A percentile compares a stretch with the other conserved stretches of the same genome.
Evolutionary conservation across 1,284 basidiomycete genomes (phyloP).

Genomic region (Apiotrichum gracile): DNA sequence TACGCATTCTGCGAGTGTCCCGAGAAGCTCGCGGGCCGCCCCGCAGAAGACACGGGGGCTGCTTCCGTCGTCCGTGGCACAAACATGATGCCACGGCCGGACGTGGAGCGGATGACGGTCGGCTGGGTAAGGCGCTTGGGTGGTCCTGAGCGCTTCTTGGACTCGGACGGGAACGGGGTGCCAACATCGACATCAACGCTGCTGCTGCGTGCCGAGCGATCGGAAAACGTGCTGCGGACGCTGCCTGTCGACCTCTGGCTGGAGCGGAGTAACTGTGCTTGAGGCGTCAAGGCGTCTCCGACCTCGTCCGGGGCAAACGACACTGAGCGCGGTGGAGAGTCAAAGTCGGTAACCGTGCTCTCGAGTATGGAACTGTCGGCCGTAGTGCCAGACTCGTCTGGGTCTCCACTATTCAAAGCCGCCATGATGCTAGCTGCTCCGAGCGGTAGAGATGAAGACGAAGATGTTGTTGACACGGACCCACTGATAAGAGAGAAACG

Average conservation of each 20-base stretch:
- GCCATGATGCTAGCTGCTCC: neutral
- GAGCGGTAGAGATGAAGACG: neutral
- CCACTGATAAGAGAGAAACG: neutral
- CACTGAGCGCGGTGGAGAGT: neutral
- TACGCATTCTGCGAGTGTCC: neutral
- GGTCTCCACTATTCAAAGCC: neutral
- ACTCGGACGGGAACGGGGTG: neutral
- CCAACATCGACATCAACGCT: neutral
- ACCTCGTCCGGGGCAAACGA: neutral
- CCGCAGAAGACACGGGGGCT: neutral
- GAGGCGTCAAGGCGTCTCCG: neutral
- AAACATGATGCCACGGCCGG: slow-evolving; percentile 17
- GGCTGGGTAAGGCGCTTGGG: slow-evolving; percentile 15
- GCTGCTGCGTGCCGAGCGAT: neutral
- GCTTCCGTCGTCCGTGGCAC: slow-evolving; percentile 3
- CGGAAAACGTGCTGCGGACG: neutral
- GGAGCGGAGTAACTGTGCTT: neutral
- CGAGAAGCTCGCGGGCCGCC: neutral
- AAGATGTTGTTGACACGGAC: neutral
- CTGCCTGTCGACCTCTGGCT: neutral
- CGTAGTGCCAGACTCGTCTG: neutral
- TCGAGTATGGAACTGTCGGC: too few relatives aligned
- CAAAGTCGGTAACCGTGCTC: neutral
- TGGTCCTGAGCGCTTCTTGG: neutral
- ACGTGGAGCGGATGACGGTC: slow-evolving; percentile 16